A percentile compares a stretch with the other conserved stretches of the same genome.
phyloP scores from a whole-genome alignment of 345 rosid species.

The Lepidium aucheri region DNA sequence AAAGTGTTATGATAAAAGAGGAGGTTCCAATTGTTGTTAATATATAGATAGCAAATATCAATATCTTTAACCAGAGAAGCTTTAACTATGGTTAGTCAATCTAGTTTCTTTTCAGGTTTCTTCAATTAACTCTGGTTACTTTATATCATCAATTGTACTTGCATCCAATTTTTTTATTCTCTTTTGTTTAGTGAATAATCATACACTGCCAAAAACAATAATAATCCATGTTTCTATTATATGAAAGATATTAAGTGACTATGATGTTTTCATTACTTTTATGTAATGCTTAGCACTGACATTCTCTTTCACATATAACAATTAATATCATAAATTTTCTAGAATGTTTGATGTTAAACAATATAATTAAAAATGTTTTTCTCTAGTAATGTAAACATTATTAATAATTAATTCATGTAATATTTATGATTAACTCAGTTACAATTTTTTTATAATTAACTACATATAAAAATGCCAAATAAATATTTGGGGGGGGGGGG shows the following conservation, averaged over 20 bases:
- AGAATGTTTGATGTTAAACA: no score
- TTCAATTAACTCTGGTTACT: slow-evolving; percentile 47
- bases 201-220: background rate
- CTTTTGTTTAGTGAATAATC: background rate
- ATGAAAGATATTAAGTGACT: background rate
- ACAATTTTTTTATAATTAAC: no score
- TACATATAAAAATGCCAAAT: no score
- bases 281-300: background rate
- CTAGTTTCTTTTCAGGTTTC: slow-evolving; percentile 27
- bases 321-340: no score
- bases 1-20: slow-evolving; percentile 2
- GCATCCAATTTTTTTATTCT: background rate
- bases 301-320: no score
- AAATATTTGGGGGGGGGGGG: no score
- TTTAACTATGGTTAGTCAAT: slow-evolving; percentile 46
- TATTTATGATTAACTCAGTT: no score
- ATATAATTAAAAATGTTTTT: no score
- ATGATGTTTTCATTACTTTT: background rate
- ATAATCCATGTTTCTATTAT: background rate
- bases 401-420: no score
- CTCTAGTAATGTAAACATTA: no score
- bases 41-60: slow-evolving; percentile 20
- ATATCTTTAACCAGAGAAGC: slow-evolving; percentile 18
- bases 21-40: background rate
- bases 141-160: slow-evolving; percentile 45